Evolutionary conservation across 2,329 filamentous ascomycete genomes (phyloP).

Genomic region (Colletotrichum trifolii): DNA sequence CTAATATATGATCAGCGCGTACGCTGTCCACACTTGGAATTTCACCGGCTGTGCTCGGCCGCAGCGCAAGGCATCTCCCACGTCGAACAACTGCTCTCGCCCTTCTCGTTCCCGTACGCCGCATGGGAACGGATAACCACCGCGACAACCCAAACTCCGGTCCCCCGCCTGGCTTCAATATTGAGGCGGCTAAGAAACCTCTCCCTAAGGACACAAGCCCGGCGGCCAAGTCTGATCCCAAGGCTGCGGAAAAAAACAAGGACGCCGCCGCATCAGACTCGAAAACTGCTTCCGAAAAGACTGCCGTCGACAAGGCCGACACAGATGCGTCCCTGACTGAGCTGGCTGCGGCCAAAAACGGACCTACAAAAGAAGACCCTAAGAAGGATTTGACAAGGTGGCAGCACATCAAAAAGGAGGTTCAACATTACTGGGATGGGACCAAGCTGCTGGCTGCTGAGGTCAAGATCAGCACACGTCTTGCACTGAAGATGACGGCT

Average conservation of each 20-base stretch:
- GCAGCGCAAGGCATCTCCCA: conserved; percentile 58
- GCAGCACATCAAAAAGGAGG: conserved; percentile 96
- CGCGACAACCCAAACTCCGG: conserved; percentile 65
- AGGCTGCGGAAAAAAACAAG: conserved; percentile 42
- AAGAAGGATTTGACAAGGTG: conserved; percentile 87
- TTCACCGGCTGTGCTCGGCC: conserved; percentile 58
- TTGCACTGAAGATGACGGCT: conserved; percentile 96
- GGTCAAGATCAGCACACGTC: conserved; percentile 88
- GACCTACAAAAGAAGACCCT: conserved; percentile 68
- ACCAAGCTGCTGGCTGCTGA: conserved; percentile 94
- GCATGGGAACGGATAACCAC: conserved; percentile 66
- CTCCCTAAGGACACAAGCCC: conserved; percentile 66
- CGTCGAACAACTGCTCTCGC: conserved; percentile 63
- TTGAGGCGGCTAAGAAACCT: conserved; percentile 89
- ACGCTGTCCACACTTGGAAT: conserved; percentile 59
- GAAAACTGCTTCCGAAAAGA: conserved; percentile 45
- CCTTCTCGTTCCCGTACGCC: conserved; percentile 66
- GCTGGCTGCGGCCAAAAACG: conserved; percentile 72
- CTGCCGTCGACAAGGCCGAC: conserved; percentile 47
- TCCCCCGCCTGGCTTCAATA: conserved; percentile 90
- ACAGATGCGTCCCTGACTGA: conserved; percentile 65
- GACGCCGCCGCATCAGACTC: conserved; percentile 34
- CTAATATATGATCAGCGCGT: conserved; percentile 53
- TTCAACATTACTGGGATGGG: conserved; percentile 96
- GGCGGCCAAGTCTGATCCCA: conserved; percentile 49